phyloP scores from a whole-genome alignment of 371 early-diverging fungal species.

The Cokeromyces recurvatus region DNA sequence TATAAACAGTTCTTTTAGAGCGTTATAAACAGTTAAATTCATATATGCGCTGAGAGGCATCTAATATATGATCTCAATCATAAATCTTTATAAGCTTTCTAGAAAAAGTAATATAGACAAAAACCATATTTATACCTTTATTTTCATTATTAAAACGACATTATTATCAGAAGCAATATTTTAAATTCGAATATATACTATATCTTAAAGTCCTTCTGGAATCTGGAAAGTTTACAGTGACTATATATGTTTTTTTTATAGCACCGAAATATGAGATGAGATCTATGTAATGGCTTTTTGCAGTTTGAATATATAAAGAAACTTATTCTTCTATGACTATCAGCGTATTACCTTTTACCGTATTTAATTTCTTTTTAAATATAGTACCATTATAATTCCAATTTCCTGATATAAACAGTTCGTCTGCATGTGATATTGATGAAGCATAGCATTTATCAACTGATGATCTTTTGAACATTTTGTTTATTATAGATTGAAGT shows the following conservation, averaged over 20 bases:
- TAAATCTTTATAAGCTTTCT: background rate
- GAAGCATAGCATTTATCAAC: conserved; percentile 3
- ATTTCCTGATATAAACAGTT: background rate
- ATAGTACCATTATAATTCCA: conserved; percentile 1
- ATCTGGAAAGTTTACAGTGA: conserved; percentile 1
- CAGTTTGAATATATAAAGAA: conserved; percentile 2
- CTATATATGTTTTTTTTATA: too few relatives aligned
- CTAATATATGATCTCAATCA: background rate
- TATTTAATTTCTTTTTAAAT: conserved; percentile 6
- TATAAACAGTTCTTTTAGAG: background rate
- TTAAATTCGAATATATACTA: conserved; percentile 3
- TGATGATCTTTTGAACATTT: background rate
- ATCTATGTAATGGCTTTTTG: background rate
- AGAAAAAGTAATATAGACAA: conserved; percentile 6
- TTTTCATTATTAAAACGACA: conserved; percentile 1
- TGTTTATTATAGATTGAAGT: conserved; percentile 5
- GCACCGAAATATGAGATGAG: background rate
- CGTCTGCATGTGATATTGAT: background rate
- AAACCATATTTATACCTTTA: conserved; percentile 3
- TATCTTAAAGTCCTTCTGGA: conserved; percentile 2
- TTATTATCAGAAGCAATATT: conserved; percentile 5
- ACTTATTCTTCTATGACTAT: conserved; percentile 4
- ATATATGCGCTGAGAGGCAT: background rate
- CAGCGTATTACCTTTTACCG: background rate
- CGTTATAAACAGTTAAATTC: background rate